Base-by-base conservation (phyloP, 352 stramenopile species). In the Phytopythium mirpurense region DNA sequence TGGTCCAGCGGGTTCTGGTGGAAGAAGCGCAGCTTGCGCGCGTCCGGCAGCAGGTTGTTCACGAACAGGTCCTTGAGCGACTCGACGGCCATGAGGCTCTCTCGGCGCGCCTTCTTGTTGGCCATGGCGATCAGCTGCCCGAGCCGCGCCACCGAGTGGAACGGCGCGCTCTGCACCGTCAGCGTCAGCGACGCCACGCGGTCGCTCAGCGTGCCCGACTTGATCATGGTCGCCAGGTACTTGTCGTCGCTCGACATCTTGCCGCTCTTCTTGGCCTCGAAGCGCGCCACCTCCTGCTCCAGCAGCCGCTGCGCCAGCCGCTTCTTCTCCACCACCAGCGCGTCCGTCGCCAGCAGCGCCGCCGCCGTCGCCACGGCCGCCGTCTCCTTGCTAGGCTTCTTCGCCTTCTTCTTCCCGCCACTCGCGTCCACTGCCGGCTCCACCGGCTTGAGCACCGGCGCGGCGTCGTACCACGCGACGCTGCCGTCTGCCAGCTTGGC, bases 31-130 rank as follows among this genome's bases (percentile, higher is more conserved):
- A 97, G 70, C 49, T 83, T 86, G 26, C 86, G 77, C 35, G 90
- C 65, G 49, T 92, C 70, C 8, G 92, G 91, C 24, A 98, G 68
- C 27, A 98, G 57, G 56, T 91, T 95, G 60, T 95, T 90, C 10
- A 96, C 66, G 54, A 98, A 98, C n/a, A 98, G 52, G 72, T 98
- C 91, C 56, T 96, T 93, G 56, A 98, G 75, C 31, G 88, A 96
- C 48, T 98, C 89, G 18, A 97, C 67, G 8, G 92, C 90, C 83
- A 97, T 88, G 58, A 93, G 74, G 51, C 78, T 87, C 61, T 94
- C 90, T 16, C 91, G 74, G 35, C 88, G 75, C 35, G 88, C 86
- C 51, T 96, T 94, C 66, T 97, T 97, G 60, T 67, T 86, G 24
- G 88, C 85, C 77, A 98, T 93, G 0, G 72, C 77, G 47, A 97